Conservation (phyloP, 805 yeast genomes). For the Pichia sporocuriosa region DNA sequence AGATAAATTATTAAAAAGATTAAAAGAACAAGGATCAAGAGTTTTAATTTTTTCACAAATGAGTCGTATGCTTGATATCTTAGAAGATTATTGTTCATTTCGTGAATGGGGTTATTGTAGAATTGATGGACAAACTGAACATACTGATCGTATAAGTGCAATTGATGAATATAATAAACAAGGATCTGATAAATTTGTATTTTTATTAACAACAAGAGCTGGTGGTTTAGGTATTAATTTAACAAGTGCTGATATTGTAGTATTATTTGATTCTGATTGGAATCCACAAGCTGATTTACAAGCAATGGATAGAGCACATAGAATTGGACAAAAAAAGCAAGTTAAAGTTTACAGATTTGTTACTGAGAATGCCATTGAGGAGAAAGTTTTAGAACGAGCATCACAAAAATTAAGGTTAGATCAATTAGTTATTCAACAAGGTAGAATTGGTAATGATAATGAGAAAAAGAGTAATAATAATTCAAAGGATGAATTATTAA, state of each 20-base stretch:
- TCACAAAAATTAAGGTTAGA: constrained; percentile 73
- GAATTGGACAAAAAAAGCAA: constrained; percentile 82
- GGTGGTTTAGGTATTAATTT: constrained; percentile 86
- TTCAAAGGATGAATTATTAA: constrained; percentile 64
- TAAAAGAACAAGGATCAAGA: constrained; percentile 64
- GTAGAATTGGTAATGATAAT: constrained; percentile 25
- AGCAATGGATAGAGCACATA: constrained; percentile 86
- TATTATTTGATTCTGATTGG: constrained; percentile 78
- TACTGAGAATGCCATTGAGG: constrained; percentile 80
- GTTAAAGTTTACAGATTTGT: constrained; percentile 72
- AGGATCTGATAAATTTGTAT: constrained; percentile 63
- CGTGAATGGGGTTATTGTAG: constrained; percentile 67
- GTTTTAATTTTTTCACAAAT: constrained; percentile 77
- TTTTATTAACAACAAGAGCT: constrained; percentile 75
- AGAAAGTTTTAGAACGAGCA: constrained; percentile 74
- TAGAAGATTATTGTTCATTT: constrained; percentile 73
- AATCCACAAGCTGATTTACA: constrained; percentile 86
- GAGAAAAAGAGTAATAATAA: constrained; percentile 31
- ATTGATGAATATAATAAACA: constrained; percentile 80
- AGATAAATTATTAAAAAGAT: constrained; percentile 57
- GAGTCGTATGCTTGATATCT: constrained; percentile 74
- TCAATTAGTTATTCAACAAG: constrained; percentile 79
- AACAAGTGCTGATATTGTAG: constrained; percentile 74
- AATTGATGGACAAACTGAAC: constrained; percentile 81
- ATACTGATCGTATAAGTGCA: constrained; percentile 64